Evolutionary conservation across 805 yeast genomes (phyloP).

Genomic region (Suhomyces sp.): DNA sequence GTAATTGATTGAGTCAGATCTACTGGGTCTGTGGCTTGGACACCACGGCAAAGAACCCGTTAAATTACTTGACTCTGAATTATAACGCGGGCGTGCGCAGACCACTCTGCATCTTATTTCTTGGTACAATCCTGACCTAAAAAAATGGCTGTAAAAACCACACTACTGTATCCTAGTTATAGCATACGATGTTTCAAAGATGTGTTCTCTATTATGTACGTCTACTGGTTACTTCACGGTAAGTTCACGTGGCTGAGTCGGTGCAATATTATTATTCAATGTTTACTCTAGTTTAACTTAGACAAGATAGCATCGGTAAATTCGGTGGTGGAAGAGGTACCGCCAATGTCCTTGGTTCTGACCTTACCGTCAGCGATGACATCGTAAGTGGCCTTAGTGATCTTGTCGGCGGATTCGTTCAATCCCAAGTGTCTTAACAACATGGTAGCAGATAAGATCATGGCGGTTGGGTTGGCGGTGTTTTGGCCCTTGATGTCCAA

Average conservation of each 20-base stretch:
- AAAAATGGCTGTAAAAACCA: not conserved
- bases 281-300: conserved; percentile 46
- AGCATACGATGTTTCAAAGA: no score
- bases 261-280: not conserved
- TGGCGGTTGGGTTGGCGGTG: conserved; percentile 97
- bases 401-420: conserved; percentile 77
- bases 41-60: no score
- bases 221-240: no score
- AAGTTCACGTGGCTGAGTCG: not conserved
- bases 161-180: not conserved
- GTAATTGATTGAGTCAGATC: no score
- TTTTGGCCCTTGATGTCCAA: conserved; percentile 91
- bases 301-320: conserved; percentile 88
- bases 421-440: conserved; percentile 94
- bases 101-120: not conserved
- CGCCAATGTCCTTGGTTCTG: conserved; percentile 91
- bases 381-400: conserved; percentile 83
- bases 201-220: no score
- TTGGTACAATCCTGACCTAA: not conserved
- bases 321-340: conserved; percentile 83
- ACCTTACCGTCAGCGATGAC: conserved; percentile 85
- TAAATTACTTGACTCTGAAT: not conserved
- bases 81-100: not conserved
- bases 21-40: not conserved
- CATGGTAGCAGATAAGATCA: conserved; percentile 88